phyloP scores from a whole-genome alignment of 306 rosid genomes.

The Canavalia ensiformis region DNA sequence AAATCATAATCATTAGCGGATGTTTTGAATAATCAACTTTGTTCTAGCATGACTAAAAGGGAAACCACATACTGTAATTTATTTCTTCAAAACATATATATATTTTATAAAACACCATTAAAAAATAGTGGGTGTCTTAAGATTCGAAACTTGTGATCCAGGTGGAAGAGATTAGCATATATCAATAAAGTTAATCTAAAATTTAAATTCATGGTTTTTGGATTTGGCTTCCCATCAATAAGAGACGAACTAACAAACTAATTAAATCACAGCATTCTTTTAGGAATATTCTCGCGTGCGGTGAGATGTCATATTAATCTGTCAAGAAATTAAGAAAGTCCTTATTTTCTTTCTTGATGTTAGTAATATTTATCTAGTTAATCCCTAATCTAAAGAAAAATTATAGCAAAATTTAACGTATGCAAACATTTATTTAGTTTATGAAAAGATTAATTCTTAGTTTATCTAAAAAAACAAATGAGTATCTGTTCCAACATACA shows the following conservation, averaged over 20 bases:
- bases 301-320: not conserved
- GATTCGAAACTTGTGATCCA: slow-evolving; percentile 39
- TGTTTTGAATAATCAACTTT: slow-evolving; percentile 29
- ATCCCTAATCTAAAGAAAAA: too few relatives aligned
- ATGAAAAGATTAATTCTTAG: too few relatives aligned
- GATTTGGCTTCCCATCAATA: not conserved
- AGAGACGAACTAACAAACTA: not conserved
- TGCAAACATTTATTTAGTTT: too few relatives aligned
- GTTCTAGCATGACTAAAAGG: slow-evolving; percentile 41
- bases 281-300: slow-evolving; percentile 25
- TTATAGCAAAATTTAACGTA: too few relatives aligned
- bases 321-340: not conserved
- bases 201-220: not conserved
- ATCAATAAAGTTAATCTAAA: slow-evolving; percentile 19
- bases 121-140: slow-evolving; percentile 32
- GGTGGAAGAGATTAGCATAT: slow-evolving; percentile 19
- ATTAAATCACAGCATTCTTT: slow-evolving; percentile 19
- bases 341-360: too few relatives aligned
- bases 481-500: too few relatives aligned
- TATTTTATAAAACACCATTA: slow-evolving; percentile 18
- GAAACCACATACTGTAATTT: slow-evolving; percentile 19
- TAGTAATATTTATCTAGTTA: too few relatives aligned
- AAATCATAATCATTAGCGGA: slow-evolving; percentile 17
- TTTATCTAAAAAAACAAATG: too few relatives aligned
- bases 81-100: slow-evolving; percentile 13